Conservation (phyloP, 805 yeast genomes). For the Saccharomyces eubayanus region DNA sequence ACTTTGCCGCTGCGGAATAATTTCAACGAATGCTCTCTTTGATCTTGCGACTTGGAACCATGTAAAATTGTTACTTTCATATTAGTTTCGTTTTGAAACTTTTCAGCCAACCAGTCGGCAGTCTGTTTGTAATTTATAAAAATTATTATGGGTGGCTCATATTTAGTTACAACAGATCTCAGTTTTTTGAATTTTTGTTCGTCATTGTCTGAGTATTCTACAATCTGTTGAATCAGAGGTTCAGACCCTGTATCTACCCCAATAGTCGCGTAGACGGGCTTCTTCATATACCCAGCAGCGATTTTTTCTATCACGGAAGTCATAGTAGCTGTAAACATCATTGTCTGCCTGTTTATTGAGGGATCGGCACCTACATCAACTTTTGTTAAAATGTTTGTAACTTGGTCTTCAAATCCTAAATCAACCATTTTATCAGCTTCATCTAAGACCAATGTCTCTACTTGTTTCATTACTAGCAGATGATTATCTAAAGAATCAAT, state of each 20-base stretch:
- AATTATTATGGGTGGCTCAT: slow-evolving; percentile 56
- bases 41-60: slow-evolving; percentile 79
- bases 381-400: slow-evolving; percentile 47
- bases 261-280: slow-evolving; percentile 57
- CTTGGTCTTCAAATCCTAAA: slow-evolving; percentile 83
- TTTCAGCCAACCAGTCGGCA: slow-evolving; percentile 58
- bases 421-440: slow-evolving; percentile 96
- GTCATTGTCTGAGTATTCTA: slow-evolving; percentile 41
- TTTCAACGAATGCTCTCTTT: slow-evolving; percentile 69
- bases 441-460: slow-evolving; percentile 70
- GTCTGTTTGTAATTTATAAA: slow-evolving; percentile 72
- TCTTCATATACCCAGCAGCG: slow-evolving; percentile 49
- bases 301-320: slow-evolving; percentile 63
- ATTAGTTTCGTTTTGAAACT: slow-evolving; percentile 37
- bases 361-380: slow-evolving; percentile 37
- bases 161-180: slow-evolving; percentile 16
- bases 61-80: slow-evolving; percentile 59
- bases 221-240: slow-evolving; percentile 51
- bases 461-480: slow-evolving; percentile 49
- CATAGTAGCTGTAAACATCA: slow-evolving; percentile 95
- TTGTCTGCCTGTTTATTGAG: slow-evolving; percentile 40
- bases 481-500: slow-evolving; percentile 70
- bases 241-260: slow-evolving; percentile 61
- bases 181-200: slow-evolving; percentile 38
- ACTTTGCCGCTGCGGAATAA: slow-evolving; percentile 48